Conservation (phyloP, 2,329 filamentous ascomycete species). For the Coniochaeta sp. region DNA sequence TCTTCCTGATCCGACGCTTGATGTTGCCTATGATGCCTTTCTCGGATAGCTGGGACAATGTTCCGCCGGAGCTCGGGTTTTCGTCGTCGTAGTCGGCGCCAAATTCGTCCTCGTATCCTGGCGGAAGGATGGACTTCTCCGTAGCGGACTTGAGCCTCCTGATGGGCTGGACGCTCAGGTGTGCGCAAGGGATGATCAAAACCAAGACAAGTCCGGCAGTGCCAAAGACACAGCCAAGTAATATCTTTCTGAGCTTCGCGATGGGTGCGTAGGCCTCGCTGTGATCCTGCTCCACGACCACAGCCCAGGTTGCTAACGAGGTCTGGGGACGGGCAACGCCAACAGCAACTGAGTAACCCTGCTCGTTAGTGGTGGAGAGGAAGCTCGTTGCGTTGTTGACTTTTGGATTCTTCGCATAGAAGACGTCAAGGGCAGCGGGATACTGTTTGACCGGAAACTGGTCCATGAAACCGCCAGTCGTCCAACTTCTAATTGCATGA, state of each 20-base stretch:
- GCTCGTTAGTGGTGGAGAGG: slow-evolving; percentile 67
- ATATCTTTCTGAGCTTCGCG: slow-evolving; percentile 64
- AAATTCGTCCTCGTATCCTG: slow-evolving; percentile 45
- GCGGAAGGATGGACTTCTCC: slow-evolving; percentile 62
- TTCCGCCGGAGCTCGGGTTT: slow-evolving; percentile 31
- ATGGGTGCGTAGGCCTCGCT: slow-evolving; percentile 73
- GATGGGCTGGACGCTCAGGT: slow-evolving; percentile 76
- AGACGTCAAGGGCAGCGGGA: slow-evolving; percentile 54
- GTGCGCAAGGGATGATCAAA: slow-evolving; percentile 70
- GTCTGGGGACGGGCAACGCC: slow-evolving; percentile 68
- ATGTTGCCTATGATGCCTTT: slow-evolving; percentile 33
- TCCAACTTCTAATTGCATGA: slow-evolving; percentile 36
- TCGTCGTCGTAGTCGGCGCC: slow-evolving; percentile 42
- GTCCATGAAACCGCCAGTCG: slow-evolving; percentile 31
- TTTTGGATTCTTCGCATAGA: slow-evolving; percentile 39
- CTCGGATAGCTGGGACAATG: slow-evolving; percentile 34
- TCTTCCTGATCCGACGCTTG: slow-evolving; percentile 26
- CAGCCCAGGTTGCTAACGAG: slow-evolving; percentile 69
- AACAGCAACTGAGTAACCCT: slow-evolving; percentile 63
- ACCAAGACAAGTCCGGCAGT: slow-evolving; percentile 67
- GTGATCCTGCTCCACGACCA: slow-evolving; percentile 71
- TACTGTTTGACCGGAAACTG: slow-evolving; percentile 56
- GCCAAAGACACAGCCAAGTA: slow-evolving; percentile 79
- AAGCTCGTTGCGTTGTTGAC: slow-evolving; percentile 63
- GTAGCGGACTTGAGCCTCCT: slow-evolving; percentile 69